Conservation (phyloP, 2,329 filamentous ascomycete species). For the Byssochlamys sp. region DNA sequence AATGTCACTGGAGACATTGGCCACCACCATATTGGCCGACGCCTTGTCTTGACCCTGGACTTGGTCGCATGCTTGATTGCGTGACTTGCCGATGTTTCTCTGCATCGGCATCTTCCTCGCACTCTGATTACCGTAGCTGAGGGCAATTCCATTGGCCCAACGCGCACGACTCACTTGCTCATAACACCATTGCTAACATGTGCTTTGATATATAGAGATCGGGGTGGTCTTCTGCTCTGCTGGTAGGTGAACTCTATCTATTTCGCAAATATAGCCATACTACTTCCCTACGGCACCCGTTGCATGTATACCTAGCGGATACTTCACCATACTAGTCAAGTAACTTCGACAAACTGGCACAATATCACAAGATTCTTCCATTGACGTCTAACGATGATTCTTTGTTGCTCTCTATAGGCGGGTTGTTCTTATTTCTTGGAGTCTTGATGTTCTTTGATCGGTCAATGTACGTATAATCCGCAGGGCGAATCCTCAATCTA, state of each 20-base stretch:
- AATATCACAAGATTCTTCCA: slow-evolving; percentile 5
- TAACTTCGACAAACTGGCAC: neutral
- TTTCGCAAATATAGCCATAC: neutral
- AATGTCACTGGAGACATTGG: neutral
- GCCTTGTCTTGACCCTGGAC: neutral
- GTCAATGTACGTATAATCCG: slow-evolving; percentile 59
- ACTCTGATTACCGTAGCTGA: neutral
- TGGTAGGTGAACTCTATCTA: slow-evolving; percentile 53
- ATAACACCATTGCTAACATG: slow-evolving; percentile 12
- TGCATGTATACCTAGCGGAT: neutral
- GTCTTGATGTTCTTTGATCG: slow-evolving; percentile 97
- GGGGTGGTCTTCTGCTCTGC: slow-evolving; percentile 96
- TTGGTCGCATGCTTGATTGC: neutral
- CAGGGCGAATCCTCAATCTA: neutral
- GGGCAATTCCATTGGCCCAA: neutral
- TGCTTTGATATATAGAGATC: slow-evolving; percentile 56
- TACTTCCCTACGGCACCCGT: neutral
- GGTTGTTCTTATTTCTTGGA: slow-evolving; percentile 87
- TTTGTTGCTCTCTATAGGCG: slow-evolving; percentile 49
- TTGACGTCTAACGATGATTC: slow-evolving; percentile 2
- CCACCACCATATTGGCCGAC: neutral
- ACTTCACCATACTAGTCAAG: neutral
- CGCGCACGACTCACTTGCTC: neutral
- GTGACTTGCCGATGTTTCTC: neutral
- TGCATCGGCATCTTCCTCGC: neutral